A percentile compares a stretch with the other conserved stretches of the same genome.
phyloP scores from a whole-genome alignment of 2,329 filamentous ascomycete genomes.

The Madurella mycetomatis region DNA sequence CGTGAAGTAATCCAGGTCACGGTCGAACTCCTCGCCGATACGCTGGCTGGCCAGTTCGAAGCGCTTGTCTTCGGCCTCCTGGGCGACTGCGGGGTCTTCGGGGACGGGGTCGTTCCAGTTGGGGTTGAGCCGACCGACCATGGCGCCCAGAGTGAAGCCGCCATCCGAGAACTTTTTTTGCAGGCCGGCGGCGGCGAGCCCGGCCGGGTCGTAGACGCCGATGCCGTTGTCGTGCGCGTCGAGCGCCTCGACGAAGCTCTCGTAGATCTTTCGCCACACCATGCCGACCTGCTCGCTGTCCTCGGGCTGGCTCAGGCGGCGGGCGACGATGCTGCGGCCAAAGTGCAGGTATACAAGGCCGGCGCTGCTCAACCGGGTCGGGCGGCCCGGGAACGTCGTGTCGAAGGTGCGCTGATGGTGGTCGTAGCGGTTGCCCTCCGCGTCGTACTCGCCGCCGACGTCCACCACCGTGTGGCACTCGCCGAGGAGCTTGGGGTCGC shows the following conservation, averaged over 20 bases:
- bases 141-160: constrained; percentile 76
- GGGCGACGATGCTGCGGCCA: constrained; percentile 75
- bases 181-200: constrained; percentile 64
- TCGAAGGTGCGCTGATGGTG: constrained; percentile 94
- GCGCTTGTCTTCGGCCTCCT: constrained; percentile 72
- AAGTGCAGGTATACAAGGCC: constrained; percentile 96
- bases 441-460: constrained; percentile 92
- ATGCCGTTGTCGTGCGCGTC: constrained; percentile 98
- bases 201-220: constrained; percentile 69
- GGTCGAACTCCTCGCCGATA: constrained; percentile 84
- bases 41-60: constrained; percentile 74
- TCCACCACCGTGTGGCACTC: constrained; percentile 94
- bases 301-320: constrained; percentile 51
- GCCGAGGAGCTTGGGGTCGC: constrained; percentile 72
- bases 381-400: constrained; percentile 75
- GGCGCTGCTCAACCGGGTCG: constrained; percentile 88
- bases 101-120: constrained; percentile 67
- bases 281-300: constrained; percentile 65
- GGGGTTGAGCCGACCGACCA: constrained; percentile 76
- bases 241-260: constrained; percentile 88
- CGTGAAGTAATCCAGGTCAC: constrained; percentile 72
- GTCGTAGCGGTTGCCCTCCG: constrained; percentile 74
- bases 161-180: constrained; percentile 79
- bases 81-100: constrained; percentile 52
- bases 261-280: constrained; percentile 85